Conservation (phyloP, 805 yeast genomes). For the Candida namnaoensis region DNA sequence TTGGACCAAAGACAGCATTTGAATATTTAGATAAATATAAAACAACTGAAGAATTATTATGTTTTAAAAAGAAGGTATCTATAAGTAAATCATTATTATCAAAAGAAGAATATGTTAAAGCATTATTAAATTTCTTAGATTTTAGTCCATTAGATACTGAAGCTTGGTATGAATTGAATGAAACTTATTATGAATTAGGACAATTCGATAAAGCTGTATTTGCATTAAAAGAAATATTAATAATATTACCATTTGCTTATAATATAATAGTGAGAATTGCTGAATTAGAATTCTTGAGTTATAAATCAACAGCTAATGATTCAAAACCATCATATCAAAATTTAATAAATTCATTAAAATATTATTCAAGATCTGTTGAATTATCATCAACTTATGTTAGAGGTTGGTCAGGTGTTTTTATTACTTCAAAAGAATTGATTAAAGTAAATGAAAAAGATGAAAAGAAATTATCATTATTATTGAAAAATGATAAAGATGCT, state of each 20-base stretch:
- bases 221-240: conserved; percentile 61
- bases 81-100: conserved; percentile 4
- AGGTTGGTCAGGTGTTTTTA: conserved; percentile 66
- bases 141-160: conserved; percentile 67
- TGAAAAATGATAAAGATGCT: conserved; percentile 11
- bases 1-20: conserved; percentile 27
- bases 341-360: conserved; percentile 22
- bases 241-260: conserved; percentile 63
- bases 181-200: conserved; percentile 50
- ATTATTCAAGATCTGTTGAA: conserved; percentile 68
- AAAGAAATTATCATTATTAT: conserved; percentile 3
- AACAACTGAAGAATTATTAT: conserved; percentile 10
- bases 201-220: conserved; percentile 60
- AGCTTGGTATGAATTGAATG: conserved; percentile 72
- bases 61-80: conserved; percentile 16
- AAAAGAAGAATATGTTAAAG: conserved; percentile 37
- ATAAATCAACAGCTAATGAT: conserved; percentile 2
- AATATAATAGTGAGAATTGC: conserved; percentile 59
- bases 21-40: conserved; percentile 24
- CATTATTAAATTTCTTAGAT: conserved; percentile 46
- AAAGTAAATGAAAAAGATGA: too few species aligned
- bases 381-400: conserved; percentile 58
- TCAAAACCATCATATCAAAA: conserved; percentile 5
- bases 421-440: conserved; percentile 20
- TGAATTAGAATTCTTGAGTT: conserved; percentile 26